Evolutionary conservation across 495 filamentous ascomycete genomes (phyloP), one percentile per base, ranked within the genome.

Genomic region (Podospora anserina): DNA sequence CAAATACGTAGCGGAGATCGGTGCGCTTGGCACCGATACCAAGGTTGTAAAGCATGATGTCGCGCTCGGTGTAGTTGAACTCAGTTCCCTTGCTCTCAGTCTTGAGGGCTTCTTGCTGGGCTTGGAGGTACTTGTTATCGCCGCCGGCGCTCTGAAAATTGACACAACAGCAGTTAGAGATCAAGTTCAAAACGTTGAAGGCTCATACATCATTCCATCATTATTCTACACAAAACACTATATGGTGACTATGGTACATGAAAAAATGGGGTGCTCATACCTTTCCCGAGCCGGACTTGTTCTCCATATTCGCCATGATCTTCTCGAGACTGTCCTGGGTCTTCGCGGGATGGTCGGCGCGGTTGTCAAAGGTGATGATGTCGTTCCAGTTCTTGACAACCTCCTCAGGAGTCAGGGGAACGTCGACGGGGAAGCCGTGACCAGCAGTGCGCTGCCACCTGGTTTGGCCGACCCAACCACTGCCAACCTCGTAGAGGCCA

Each of bases 361-460:
- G 90, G 69, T 90, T 90, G 78, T 97, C 91, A 71, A 99, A 99
- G 77, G 93, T 86, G 75, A 88, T 82, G 69, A 99, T 94, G 73
- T 87, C 80, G 67, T 88, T 81, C 93, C 91, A 97, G 73, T 89
- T 79, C 80, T 89, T 85, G 70, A 87, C 79, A 15, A 99, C 90
- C 60, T 86, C 90, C 82, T 99, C 95, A 30, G 95, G 95, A 32
- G 91, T 94, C 67, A 98, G 84, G 70, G 88, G 85, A 61, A 90
- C 89, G 76, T 97, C 92, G 67, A 97, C 80, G 65, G 95, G 94
- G 90, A 99, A 99, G 56, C 90, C 92, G 78, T 92, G 88, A 68
- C 95, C 95, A 67, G 93, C 93, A 53, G 87, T 86, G 70, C 95
- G 91, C 83, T 99, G 94, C 96, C 96, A 99, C 77, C 95, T 88